Evolutionary conservation across 805 yeast genomes (phyloP).

Genomic region (Scheffersomyces spartinae): DNA sequence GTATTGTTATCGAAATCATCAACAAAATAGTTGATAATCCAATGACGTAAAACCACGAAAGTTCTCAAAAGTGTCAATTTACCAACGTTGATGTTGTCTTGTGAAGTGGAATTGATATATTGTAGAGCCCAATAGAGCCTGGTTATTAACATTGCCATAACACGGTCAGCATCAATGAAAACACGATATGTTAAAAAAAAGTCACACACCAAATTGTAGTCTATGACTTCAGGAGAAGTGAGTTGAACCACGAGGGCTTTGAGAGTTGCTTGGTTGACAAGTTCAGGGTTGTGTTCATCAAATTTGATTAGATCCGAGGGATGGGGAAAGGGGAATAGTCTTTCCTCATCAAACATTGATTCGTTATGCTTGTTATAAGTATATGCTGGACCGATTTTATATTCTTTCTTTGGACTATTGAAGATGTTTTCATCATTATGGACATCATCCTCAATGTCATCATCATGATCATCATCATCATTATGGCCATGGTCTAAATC

Average conservation of each 20-base stretch:
- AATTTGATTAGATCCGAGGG: conserved; percentile 17
- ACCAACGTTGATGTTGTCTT: conserved; percentile 34
- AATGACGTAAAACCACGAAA: conserved; percentile 79
- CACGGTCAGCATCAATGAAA: conserved; percentile 45
- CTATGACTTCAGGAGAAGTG: conserved; percentile 64
- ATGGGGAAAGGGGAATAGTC: conserved; percentile 20
- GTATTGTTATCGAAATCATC: conserved; percentile 50
- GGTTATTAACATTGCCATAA: conserved; percentile 49
- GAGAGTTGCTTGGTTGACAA: conserved; percentile 26
- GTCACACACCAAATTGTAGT: conserved; percentile 71
- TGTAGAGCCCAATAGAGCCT: conserved; percentile 67
- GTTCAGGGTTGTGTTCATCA: conserved; percentile 19
- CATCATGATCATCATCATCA: no score
- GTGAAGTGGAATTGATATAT: conserved; percentile 18
- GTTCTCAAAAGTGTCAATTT: conserved; percentile 65
- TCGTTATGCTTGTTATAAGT: conserved; percentile 25
- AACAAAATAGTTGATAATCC: conserved; percentile 78
- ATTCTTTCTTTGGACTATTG: not conserved
- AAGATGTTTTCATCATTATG: conserved; percentile 1
- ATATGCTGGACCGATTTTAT: conserved; percentile 9
- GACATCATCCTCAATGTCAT: not conserved
- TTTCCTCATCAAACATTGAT: conserved; percentile 23
- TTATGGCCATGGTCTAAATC: no score
- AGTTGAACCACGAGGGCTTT: conserved; percentile 44
- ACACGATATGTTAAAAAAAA: conserved; percentile 77